Evolutionary conservation across 2,329 filamentous ascomycete species (phyloP).

Genomic region (Alternaria gaisen): DNA sequence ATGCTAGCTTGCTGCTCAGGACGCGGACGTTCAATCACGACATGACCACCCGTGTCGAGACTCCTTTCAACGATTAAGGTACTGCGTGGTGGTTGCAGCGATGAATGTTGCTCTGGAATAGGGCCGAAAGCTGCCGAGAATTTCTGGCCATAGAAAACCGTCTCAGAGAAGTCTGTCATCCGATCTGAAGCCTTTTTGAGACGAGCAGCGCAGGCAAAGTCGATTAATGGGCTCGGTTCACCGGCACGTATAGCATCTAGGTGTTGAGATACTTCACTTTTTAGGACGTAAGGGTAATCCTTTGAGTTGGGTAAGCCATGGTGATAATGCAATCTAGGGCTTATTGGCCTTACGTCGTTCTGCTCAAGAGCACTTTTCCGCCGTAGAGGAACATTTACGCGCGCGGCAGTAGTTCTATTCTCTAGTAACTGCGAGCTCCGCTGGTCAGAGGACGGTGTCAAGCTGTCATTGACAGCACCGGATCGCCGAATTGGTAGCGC

Average conservation of each 20-base stretch:
- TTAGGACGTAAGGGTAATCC: conserved; percentile 34
- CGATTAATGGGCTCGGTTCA: conserved; percentile 20
- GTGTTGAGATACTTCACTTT: conserved; percentile 28
- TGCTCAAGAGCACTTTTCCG: neutral
- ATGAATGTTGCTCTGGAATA: neutral
- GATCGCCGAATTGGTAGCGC: conserved; percentile 10
- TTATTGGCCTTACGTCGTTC: conserved; percentile 10
- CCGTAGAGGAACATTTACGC: neutral
- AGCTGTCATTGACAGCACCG: neutral
- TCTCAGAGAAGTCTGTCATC: conserved; percentile 20
- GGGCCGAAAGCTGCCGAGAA: neutral
- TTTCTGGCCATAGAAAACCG: conserved; percentile 14
- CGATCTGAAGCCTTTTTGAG: neutral
- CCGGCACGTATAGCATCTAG: conserved; percentile 25
- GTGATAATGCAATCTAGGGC: conserved; percentile 35
- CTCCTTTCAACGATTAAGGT: neutral
- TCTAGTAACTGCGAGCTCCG: neutral
- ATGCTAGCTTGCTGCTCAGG: conserved; percentile 1
- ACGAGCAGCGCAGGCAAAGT: neutral
- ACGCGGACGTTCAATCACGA: neutral
- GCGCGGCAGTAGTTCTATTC: neutral
- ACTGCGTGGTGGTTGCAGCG: neutral
- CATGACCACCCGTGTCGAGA: neutral
- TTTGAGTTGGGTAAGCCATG: conserved; percentile 26
- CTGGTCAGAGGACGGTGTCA: neutral